Percentiles rank a stretch among this genome's conserved stretches.
phyloP scores from a whole-genome alignment of 1,284 basidiomycete species.

The Ganoderma sinense region DNA sequence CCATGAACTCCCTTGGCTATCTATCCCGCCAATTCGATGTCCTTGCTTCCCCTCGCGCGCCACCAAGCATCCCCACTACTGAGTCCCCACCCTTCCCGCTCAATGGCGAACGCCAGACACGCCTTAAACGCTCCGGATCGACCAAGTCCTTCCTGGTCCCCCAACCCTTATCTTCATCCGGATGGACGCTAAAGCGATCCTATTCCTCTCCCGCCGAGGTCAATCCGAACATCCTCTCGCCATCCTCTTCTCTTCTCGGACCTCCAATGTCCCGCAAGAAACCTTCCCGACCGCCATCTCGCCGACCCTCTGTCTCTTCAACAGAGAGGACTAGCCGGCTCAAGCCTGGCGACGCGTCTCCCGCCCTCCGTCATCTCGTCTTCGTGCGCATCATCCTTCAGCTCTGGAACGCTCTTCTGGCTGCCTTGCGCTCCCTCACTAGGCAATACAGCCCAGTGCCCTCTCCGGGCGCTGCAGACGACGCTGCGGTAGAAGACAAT shows the following conservation, averaged over 20 bases:
- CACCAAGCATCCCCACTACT: conserved; percentile 57
- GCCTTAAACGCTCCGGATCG: conserved; percentile 63
- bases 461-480: conserved; percentile 21
- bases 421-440: conserved; percentile 53
- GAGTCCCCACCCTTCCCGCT: conserved; percentile 38
- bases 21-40: conserved; percentile 46
- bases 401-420: conserved; percentile 59
- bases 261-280: conserved; percentile 32
- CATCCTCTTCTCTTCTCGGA: conserved; percentile 32
- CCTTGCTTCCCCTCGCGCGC: conserved; percentile 43
- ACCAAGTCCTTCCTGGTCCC: conserved; percentile 59
- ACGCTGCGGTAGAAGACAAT: conserved; percentile 37
- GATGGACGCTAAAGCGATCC: conserved; percentile 52
- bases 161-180: conserved; percentile 31
- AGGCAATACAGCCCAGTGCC: conserved; percentile 25
- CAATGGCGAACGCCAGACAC: conserved; percentile 37
- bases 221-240: conserved; percentile 29
- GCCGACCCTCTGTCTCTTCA: conserved; percentile 35
- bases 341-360: conserved; percentile 31
- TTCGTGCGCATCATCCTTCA: conserved; percentile 58
- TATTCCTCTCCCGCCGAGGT: conserved; percentile 56
- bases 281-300: conserved; percentile 33
- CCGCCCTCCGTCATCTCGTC: conserved; percentile 55
- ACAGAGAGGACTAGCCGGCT: conserved; percentile 34
- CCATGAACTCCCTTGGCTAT: conserved; percentile 45